phyloP scores from a whole-genome alignment of 179 eudicot species.

The Gypsophila paniculata region DNA sequence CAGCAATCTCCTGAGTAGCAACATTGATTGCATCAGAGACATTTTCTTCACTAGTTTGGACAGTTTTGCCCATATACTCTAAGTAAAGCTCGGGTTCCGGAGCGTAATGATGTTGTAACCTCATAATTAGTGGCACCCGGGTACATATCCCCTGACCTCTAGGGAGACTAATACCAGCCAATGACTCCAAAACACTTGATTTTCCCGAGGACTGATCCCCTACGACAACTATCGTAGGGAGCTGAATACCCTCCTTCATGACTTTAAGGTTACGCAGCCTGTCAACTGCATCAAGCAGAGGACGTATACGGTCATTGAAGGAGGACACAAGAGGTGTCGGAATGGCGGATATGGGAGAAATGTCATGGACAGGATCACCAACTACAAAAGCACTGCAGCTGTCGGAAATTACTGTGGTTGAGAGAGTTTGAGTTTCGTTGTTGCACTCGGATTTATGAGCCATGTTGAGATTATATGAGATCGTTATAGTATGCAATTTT shows the following conservation, averaged over 20 bases:
- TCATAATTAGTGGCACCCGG: constrained; percentile 51
- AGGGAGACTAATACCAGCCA: constrained; percentile 56
- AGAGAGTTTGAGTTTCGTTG: constrained; percentile 7
- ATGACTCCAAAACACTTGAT: constrained; percentile 51
- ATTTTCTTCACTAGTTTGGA: constrained; percentile 28
- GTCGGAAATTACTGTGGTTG: background rate
- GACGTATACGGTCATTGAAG: constrained; percentile 15
- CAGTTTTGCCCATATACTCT: constrained; percentile 25
- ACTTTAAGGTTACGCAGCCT: constrained; percentile 49
- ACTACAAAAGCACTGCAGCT: background rate
- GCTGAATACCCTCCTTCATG: constrained; percentile 49
- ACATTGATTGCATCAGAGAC: constrained; percentile 34
- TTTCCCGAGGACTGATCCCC: constrained; percentile 63
- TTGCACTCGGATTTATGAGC: background rate
- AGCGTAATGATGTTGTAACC: constrained; percentile 39
- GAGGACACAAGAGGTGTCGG: background rate
- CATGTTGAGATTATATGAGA: background rate
- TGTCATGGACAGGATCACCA: background rate
- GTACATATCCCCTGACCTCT: constrained; percentile 63
- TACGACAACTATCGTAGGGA: constrained; percentile 56
- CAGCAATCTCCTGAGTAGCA: constrained; percentile 38
- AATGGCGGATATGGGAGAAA: background rate
- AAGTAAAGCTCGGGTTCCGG: constrained; percentile 28
- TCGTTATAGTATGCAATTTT: no score
- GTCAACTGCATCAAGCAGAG: constrained; percentile 40